Conservation (phyloP, 164 flowering plant species). For the Berberis vulgaris region DNA sequence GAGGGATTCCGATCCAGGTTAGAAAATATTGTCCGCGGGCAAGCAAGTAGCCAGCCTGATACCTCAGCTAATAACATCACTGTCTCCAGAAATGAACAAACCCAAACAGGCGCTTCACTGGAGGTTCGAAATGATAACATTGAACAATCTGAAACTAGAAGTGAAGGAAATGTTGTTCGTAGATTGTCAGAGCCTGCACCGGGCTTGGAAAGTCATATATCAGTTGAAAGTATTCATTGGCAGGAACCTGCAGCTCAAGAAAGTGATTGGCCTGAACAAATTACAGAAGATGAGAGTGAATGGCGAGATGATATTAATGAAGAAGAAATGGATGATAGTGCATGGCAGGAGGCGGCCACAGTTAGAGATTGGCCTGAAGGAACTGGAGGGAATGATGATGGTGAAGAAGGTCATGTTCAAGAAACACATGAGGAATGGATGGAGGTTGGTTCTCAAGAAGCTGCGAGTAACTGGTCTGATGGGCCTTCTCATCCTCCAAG, state of each 20-base stretch:
- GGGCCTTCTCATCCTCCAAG: constrained; percentile 61
- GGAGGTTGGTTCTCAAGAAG: constrained; percentile 43
- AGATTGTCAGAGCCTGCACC: constrained; percentile 25
- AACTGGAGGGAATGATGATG: constrained; percentile 32
- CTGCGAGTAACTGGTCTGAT: constrained; percentile 53
- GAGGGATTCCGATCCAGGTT: constrained; percentile 81
- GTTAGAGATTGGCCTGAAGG: constrained; percentile 41
- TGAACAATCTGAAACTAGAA: constrained; percentile 30
- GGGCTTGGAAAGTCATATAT: constrained; percentile 20
- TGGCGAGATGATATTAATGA: constrained; percentile 33
- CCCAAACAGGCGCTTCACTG: constrained; percentile 23
- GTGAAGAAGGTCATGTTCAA: constrained; percentile 22
- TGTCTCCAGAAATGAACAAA: constrained; percentile 38
- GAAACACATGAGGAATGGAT: constrained; percentile 47
- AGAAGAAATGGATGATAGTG: constrained; percentile 31
- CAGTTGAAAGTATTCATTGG: constrained; percentile 30
- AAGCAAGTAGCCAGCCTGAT: constrained; percentile 64
- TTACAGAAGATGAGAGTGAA: constrained; percentile 40
- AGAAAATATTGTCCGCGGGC: constrained; percentile 82
- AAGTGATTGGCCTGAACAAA: constrained; percentile 36
- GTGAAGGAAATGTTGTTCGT: constrained; percentile 27
- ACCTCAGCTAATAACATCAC: constrained; percentile 23
- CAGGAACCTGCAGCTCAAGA: constrained; percentile 37
- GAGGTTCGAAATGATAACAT: constrained; percentile 31
- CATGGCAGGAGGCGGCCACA: constrained; percentile 42